These are phyloP conservation scores for Diplosphaera chodatii DNA, from an alignment of 139 green algal species.

Conservation along the genomic window DNA sequence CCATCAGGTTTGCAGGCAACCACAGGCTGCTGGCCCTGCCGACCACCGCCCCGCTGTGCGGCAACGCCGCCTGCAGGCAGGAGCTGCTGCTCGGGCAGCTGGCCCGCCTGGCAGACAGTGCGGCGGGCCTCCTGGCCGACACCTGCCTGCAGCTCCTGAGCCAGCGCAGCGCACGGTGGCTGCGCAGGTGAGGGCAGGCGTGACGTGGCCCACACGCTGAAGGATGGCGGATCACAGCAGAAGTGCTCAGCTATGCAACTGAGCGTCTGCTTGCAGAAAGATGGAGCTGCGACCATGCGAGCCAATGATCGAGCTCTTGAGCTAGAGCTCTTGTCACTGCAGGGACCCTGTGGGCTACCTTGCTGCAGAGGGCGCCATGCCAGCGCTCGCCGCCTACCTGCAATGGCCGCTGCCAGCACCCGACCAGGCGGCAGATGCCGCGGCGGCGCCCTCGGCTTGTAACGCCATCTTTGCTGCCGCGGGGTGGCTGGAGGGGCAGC, in stretches of 20 bases:
- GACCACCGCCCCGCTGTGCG: neutral
- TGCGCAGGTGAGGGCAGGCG: neutral
- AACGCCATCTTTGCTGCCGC: neutral
- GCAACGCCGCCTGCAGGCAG: neutral
- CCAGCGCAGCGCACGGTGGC: too few species aligned
- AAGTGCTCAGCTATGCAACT: neutral
- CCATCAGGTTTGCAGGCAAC: neutral
- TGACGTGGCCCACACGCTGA: neutral
- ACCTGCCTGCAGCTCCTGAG: neutral
- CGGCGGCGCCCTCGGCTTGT: too few species aligned
- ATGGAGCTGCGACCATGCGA: too few species aligned
- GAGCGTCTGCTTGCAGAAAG: neutral
- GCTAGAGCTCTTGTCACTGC: neutral
- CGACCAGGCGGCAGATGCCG: neutral
- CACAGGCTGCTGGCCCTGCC: neutral
- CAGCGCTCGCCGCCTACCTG: neutral
- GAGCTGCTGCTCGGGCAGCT: neutral
- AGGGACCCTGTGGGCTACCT: neutral
- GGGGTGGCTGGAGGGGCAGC: neutral
- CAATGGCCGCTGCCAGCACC: neutral
- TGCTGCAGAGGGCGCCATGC: neutral
- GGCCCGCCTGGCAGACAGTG: neutral
- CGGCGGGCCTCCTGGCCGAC: neutral
- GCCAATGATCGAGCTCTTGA: neutral
- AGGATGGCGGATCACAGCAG: neutral